Evolutionary conservation across 257 asterid species (phyloP), one percentile per base, ranked within the genome.

Genomic region (Striga asiatica): DNA sequence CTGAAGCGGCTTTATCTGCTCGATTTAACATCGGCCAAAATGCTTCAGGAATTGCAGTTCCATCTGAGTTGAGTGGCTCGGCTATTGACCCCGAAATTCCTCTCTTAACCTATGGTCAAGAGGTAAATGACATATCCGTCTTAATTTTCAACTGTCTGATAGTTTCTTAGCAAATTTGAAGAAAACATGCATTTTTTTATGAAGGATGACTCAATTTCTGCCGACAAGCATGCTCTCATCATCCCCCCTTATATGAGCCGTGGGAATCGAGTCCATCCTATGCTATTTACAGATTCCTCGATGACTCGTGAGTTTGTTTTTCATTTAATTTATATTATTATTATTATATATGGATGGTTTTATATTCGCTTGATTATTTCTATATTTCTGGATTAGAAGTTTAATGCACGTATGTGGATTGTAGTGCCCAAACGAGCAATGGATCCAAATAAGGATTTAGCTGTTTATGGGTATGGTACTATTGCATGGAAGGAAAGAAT

Each of bases 401-500:
- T 69, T 51, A 51, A 53, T 71, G 39, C 23, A n/a, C 5, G 39
- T 24, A 41, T 23, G 65, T 67, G 61, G 57, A 71, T 66, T 66
- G 63, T 62, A 74, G 91, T 86, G 75, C 96, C 96, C 2, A 84
- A 94, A 4, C 69, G 96, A 13, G 76, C 96, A 3, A 86, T 86
- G 96, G 96, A 86, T 70, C 96, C 96, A 13, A 86, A 81, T 67
- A 86, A 83, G 60, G 96, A 86, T 29, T 76, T 86, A 12, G 94
- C 96, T 0, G 94, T 83, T 3, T 86, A 86, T 63, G 96, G 96
- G 20, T 86, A 86, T 60, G 94, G 96, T 24, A 86, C 86, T 29
- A 76, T 86, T 43, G 96, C 96, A 2, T 86, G 96, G 96, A 86
- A 86, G 70, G 94, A 86, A 48, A 83, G 91, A 70, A 86, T 86